A percentile compares a stretch with the other conserved stretches of the same genome.
phyloP scores from a whole-genome alignment of 2,329 filamentous ascomycete genomes.

The Fusarium pininemorale region DNA sequence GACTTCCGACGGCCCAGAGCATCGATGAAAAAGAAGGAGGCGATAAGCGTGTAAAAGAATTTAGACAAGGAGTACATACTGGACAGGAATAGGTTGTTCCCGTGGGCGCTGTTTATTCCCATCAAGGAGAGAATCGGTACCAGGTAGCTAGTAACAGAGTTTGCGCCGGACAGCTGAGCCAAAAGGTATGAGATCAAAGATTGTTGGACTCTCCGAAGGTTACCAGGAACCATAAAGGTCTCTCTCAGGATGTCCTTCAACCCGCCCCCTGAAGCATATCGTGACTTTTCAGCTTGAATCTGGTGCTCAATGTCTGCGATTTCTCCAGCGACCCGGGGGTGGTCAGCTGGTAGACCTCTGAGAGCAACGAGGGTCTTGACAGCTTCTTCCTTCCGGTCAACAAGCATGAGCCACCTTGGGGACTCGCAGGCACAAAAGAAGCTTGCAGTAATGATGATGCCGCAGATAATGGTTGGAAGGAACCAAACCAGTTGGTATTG shows the following conservation, averaged over 20 bases:
- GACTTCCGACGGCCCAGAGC: not conserved
- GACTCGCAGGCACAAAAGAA: slow-evolving; percentile 49
- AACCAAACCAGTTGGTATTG: slow-evolving; percentile 45
- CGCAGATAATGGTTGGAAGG: slow-evolving; percentile 39
- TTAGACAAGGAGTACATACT: slow-evolving; percentile 56
- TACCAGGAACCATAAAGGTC: slow-evolving; percentile 48
- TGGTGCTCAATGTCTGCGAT: slow-evolving; percentile 43
- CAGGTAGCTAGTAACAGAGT: slow-evolving; percentile 55
- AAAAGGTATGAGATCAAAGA: slow-evolving; percentile 50
- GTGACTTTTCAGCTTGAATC: slow-evolving; percentile 20
- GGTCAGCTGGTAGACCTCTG: slow-evolving; percentile 40
- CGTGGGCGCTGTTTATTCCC: slow-evolving; percentile 35
- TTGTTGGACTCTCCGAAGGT: slow-evolving; percentile 53
- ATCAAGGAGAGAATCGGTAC: slow-evolving; percentile 52
- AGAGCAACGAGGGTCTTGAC: slow-evolving; percentile 27
- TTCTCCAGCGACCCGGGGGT: slow-evolving; percentile 40
- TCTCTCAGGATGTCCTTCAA: slow-evolving; percentile 45
- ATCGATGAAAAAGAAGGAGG: not conserved
- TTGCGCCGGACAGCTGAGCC: slow-evolving; percentile 55
- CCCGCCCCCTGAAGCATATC: slow-evolving; percentile 14
- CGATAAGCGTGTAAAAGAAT: slow-evolving; percentile 42
- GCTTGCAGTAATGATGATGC: slow-evolving; percentile 39
- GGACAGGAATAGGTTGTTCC: slow-evolving; percentile 49
- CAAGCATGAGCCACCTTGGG: slow-evolving; percentile 48
- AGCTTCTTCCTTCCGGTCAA: slow-evolving; percentile 43